Conservation (phyloP, 2,329 filamentous ascomycete species). For the Harringtonia lauricola region DNA sequence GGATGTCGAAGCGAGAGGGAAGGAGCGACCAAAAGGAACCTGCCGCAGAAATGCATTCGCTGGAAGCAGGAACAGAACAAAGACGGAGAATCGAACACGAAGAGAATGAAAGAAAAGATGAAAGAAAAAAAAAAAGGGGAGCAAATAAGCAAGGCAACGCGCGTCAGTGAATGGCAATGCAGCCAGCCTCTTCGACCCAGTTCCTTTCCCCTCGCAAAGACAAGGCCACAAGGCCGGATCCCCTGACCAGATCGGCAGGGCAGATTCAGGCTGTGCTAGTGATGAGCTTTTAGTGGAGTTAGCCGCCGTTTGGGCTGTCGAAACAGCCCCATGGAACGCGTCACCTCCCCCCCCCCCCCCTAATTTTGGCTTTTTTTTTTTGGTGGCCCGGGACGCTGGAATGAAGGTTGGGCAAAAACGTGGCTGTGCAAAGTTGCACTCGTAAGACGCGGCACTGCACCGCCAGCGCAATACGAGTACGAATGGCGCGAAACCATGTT, state of each 20-base stretch:
- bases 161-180: background rate
- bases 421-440: too few relatives aligned
- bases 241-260: background rate
- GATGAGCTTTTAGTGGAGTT: background rate
- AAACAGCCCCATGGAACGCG: slow-evolving; percentile 1
- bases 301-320: background rate
- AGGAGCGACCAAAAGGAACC: too few relatives aligned
- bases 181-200: background rate
- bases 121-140: background rate
- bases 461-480: too few relatives aligned
- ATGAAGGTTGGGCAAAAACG: too few relatives aligned
- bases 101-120: background rate
- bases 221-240: too few relatives aligned
- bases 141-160: too few relatives aligned
- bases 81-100: background rate
- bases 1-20: too few relatives aligned
- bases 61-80: background rate
- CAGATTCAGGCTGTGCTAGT: background rate
- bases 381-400: background rate
- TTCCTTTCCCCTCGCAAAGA: background rate
- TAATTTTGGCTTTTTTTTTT: background rate
- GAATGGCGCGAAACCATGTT: too few relatives aligned
- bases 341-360: background rate
- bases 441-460: too few relatives aligned
- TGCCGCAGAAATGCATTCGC: background rate